Evolutionary conservation across 768 basidiomycete species (phyloP), one percentile per base, ranked within the genome.

Genomic region (Suillus subalutaceus): DNA sequence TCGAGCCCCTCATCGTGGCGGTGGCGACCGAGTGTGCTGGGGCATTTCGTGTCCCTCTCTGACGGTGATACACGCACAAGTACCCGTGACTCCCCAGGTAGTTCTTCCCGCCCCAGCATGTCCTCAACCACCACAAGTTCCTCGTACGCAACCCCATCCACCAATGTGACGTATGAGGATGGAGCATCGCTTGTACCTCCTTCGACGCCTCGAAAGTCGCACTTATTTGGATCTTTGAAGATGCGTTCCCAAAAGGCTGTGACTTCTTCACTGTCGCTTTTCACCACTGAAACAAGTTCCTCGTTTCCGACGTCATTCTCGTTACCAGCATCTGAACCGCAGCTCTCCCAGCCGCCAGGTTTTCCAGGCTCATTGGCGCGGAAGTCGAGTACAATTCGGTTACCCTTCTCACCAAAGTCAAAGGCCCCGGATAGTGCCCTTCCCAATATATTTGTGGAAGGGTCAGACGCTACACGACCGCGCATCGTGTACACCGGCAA

Each of bases 21-120:
- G 75, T 88, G 86, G 85, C 82, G 88, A n/a, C 88, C 90, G 13
- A 87, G 83, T 67, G 84, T 91, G 30, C 75, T 90, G 30, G 87
- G 86, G 7, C 86, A 90, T 69, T 91, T 91, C 71, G 79, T 84
- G 37, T 82, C 85, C 63, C 70, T 82, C 62, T 82, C 86, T 61
- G 73, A 78, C 38, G 79, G 84, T 52, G 84, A 82, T 72, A 68
- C 78, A 59, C 84, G 77, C 61, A 72, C 81, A 59, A 75, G 78
- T 53, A 79, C 82, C 38, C 81, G 83, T 20, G 85, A 82, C 56
- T 75, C 77, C 18, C 67, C 70, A 10, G 79, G 75, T 59, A 79
- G 83, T 44, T 81, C 78, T 44, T 83, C 87, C 20, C 83, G 87
- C 40, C 87, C 84, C 20, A 89, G 87, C 70, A 80, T 88, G 63